Base-by-base conservation (phyloP, 164 flowering plant species). In the Vitis labrusca region DNA sequence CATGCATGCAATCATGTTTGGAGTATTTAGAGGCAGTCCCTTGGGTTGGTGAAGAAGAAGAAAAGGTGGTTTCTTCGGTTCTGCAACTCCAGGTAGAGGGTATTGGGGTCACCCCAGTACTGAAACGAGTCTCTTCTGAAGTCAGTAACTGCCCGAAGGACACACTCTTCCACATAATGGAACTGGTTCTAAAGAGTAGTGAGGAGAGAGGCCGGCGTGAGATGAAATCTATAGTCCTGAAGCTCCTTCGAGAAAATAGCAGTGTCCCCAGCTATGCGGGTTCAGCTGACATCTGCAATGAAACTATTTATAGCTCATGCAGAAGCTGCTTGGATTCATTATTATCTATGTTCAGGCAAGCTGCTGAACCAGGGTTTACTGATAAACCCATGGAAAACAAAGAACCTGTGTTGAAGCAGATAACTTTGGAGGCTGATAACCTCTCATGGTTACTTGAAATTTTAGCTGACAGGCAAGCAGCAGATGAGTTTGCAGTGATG, bases 1-100 rank as follows among this genome's bases (percentile, higher is more conserved):
- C 84, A 50, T 91, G 98, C 83, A 81, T 93, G 12, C 77, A 80
- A 44, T 83, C 94, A 50, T 93, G 99, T 73, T 80, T 96, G 74
- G 95, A 92, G 64, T 93, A 89, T 80, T 82, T 96, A 74, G 99
- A 96, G 83, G 98, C 98, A 52, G 99, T 83, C 50, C 99, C 99
- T 10, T 96, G 99, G 98, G 88, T 89, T 57, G 99, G 97, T 61
- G 97, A 93, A 59, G 98, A 89, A 58, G 98, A 95, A 83, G 98
- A 93, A 64, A 91, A 92, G 70, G 99, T 96, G 30, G 86, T 96
- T 48, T 82, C 94, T 3, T 88, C 97, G 2, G 79, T 93, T 30
- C 65, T 83, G 5, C 84, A 80, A 11, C 90, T 96, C 65, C 84
- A 81, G 59, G 71, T 77, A 63, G 88, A 84, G 66, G 87, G 85